Base-by-base conservation (phyloP, 371 early-diverging fungal genomes). In the Funneliformis caledonium region DNA sequence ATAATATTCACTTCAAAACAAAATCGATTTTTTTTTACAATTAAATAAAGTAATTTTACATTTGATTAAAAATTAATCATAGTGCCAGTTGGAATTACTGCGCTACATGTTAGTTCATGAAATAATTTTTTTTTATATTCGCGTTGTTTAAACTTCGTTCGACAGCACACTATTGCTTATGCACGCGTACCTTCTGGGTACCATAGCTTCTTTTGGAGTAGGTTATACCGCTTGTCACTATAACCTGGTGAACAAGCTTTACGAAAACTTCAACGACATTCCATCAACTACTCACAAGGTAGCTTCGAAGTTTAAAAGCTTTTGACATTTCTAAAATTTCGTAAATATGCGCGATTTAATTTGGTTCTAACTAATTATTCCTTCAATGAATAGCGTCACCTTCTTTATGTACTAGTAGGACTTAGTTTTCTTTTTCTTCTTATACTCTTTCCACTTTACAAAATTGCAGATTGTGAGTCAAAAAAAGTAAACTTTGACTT, bases 211-310 rank as follows among this genome's bases (percentile, higher is more conserved):
- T 70, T 88, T 88, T 75, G 83, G 85, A 72, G 72, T 88, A 42
- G 88, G 88, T 83, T 88, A 88, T 81, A 78, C 83, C 76, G 84
- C 88, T 74, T 83, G 86, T 81, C 83, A 86, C 81, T 83, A 85
- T 79, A 84, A 85, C 75, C 64, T 88, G 76, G 82, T 88, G 83
- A 86, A 83, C n/a, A 80, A 81, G 80, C 79, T 85, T 60, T 86
- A 83, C 80, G 84, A 86, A 81, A 79, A 83, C 81, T 82, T 81
- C 37, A 83, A 84, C 77, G 85, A 87, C 26, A 83, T 88, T 26
- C 85, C 88, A n/a, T 84, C 84, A 43, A 86, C 88, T 4, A 83
- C 88, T 4, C 87, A 88, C 81, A 88, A 88, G 86, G 86, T 86
- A 68, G 42, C 11, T 45, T 68, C 42, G 7, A 22, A 64, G 9